Conservation (phyloP, 2,329 filamentous ascomycete species). For the Clarireedia monteithiana region DNA sequence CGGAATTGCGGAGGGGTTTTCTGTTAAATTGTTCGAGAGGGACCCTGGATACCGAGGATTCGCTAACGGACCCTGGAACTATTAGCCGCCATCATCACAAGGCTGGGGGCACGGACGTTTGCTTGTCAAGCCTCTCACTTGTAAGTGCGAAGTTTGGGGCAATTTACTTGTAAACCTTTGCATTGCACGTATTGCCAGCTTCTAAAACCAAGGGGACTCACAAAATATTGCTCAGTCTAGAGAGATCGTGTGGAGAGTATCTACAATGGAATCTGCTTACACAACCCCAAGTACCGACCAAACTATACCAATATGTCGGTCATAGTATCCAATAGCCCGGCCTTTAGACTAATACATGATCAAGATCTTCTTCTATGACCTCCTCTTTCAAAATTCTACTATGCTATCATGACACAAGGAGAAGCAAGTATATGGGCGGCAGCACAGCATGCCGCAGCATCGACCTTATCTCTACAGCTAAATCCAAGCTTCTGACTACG, state of each 20-base stretch:
- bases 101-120: background rate
- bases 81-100: background rate
- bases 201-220: background rate
- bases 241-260: background rate
- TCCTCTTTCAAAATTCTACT: background rate
- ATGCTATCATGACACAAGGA: background rate
- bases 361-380: background rate
- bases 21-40: background rate
- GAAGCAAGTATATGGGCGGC: background rate
- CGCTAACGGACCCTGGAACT: background rate
- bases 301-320: background rate
- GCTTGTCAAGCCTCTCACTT: too few species aligned
- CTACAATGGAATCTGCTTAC: background rate
- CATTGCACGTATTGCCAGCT: too few species aligned
- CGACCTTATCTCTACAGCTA: background rate
- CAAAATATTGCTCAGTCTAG: background rate
- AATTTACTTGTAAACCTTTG: too few species aligned
- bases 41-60: background rate
- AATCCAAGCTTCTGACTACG: too few species aligned
- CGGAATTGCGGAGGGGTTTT: background rate
- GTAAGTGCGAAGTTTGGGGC: too few species aligned
- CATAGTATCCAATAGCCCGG: background rate
- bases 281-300: background rate
- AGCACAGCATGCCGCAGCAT: background rate
- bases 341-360: background rate